Evolutionary conservation across 805 yeast genomes (phyloP).

Genomic region (Candida golubevii): DNA sequence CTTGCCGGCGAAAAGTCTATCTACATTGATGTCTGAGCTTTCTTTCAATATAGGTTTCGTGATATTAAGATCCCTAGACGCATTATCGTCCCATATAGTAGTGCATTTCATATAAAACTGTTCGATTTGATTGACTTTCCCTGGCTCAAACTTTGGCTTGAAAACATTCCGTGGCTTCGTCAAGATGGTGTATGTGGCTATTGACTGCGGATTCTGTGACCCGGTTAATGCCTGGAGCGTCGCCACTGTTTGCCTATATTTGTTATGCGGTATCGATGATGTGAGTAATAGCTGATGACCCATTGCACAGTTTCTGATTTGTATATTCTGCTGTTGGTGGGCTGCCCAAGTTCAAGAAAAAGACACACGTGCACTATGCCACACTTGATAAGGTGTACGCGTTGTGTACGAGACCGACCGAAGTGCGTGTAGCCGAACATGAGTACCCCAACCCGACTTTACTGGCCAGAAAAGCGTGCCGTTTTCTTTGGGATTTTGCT

Average conservation of each 20-base stretch:
- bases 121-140: constrained; percentile 55
- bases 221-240: constrained; percentile 54
- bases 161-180: constrained; percentile 49
- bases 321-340: too few species aligned
- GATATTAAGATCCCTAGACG: constrained; percentile 21
- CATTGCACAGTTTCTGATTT: constrained; percentile 25
- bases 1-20: constrained; percentile 26
- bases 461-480: too few species aligned
- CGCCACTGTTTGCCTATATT: constrained; percentile 39
- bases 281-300: constrained; percentile 52
- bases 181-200: constrained; percentile 46
- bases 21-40: constrained; percentile 21
- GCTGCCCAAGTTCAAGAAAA: too few species aligned
- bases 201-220: constrained; percentile 37
- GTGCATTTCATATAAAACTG: constrained; percentile 49
- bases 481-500: too few species aligned
- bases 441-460: too few species aligned
- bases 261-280: constrained; percentile 40
- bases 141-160: constrained; percentile 51
- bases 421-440: too few species aligned
- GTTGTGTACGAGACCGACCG: too few species aligned
- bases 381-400: too few species aligned
- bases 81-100: constrained; percentile 42
- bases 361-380: too few species aligned
- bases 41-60: constrained; percentile 23